Percentiles rank a stretch among this genome's conserved stretches.
Evolutionary conservation across 2,329 filamentous ascomycete genomes (phyloP).

Genomic region (Gnomoniopsis smithogilvyi): DNA sequence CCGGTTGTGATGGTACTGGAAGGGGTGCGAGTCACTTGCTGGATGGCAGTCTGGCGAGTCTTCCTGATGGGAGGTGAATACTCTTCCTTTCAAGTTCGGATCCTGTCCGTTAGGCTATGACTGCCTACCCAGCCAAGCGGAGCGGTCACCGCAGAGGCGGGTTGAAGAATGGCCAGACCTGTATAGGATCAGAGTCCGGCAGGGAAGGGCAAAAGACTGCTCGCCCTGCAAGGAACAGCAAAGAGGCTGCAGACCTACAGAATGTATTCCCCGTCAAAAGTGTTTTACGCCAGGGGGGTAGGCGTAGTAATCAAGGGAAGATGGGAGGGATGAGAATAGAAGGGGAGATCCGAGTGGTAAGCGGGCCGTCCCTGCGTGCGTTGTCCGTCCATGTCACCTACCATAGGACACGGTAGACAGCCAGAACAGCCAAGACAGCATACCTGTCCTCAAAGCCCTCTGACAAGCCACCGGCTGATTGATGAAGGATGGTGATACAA

Average conservation of each 20-base stretch:
- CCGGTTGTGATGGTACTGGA: neutral
- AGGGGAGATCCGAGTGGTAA: constrained; percentile 2
- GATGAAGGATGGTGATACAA: neutral
- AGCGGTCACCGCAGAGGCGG: neutral
- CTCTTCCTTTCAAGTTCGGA: too few species aligned
- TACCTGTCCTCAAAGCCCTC: neutral
- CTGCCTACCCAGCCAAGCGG: neutral
- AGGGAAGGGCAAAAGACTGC: neutral
- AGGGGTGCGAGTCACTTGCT: neutral
- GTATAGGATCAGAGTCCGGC: neutral
- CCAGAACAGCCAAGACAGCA: neutral
- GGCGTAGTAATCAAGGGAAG: neutral
- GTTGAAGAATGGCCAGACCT: neutral
- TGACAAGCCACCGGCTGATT: neutral
- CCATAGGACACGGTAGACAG: too few species aligned
- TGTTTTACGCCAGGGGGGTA: neutral
- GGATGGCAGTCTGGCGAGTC: neutral
- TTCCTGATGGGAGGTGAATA: too few species aligned
- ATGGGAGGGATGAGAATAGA: neutral
- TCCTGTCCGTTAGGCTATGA: too few species aligned
- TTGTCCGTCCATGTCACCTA: neutral
- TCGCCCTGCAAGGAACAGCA: constrained; percentile 12
- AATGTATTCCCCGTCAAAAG: neutral
- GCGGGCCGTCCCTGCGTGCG: constrained; percentile 14
- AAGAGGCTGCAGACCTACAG: neutral